Evolutionary conservation across 2,329 filamentous ascomycete genomes (phyloP).

Genomic region (Cladophialophora psammophila): DNA sequence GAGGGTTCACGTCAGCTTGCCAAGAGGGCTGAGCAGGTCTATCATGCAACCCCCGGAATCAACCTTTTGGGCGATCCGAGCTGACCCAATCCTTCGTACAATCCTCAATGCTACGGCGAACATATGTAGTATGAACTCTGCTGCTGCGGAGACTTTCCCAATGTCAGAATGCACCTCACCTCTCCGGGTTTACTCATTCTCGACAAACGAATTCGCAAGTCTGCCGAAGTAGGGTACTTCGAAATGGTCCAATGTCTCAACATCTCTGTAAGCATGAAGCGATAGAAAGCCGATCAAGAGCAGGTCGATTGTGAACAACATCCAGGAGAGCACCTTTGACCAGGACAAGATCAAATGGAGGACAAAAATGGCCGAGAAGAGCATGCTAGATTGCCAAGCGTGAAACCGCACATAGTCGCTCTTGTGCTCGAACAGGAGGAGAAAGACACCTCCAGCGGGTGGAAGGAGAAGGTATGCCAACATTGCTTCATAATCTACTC

Average conservation of each 20-base stretch:
- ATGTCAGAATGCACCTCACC: neutral
- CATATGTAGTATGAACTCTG: neutral
- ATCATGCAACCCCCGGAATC: neutral
- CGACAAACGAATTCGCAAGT: conserved; percentile 86
- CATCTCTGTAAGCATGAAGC: conserved; percentile 82
- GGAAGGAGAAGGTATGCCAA: conserved; percentile 86
- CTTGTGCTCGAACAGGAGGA: conserved; percentile 88
- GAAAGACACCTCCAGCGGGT: conserved; percentile 81
- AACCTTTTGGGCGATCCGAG: neutral
- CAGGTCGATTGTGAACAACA: conserved; percentile 79
- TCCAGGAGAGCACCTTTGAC: conserved; percentile 83
- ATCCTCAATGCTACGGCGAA: neutral
- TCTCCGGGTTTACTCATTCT: conserved; percentile 70
- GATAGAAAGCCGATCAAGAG: conserved; percentile 78
- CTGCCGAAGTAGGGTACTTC: conserved; percentile 87
- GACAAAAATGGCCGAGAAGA: conserved; percentile 75
- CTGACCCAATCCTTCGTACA: neutral
- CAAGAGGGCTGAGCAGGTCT: neutral
- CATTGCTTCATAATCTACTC: conserved; percentile 88
- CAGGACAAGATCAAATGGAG: conserved; percentile 87
- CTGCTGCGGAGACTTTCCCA: neutral
- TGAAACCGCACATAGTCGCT: conserved; percentile 98
- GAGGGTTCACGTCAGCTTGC: conserved; percentile 12
- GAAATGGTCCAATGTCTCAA: conserved; percentile 71
- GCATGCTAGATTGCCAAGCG: conserved; percentile 88